Conservation (phyloP, 129 eudicot genomes). For the Helichrysum umbraculigerum region DNA sequence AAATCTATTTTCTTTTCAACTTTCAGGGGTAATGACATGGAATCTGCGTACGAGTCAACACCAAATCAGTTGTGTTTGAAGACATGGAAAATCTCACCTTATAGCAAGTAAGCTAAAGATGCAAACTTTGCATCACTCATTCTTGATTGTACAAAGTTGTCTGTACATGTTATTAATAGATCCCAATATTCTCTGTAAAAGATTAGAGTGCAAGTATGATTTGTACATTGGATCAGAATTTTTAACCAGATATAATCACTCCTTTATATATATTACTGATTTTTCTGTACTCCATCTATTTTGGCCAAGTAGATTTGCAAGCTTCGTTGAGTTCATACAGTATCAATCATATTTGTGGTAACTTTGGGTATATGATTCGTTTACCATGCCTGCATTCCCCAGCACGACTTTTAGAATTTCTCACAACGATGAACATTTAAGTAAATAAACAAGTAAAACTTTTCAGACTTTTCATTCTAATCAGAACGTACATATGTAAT, state of each 20-base stretch:
- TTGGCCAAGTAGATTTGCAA: neutral
- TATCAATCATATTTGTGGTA: neutral
- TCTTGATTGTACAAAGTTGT: constrained; percentile 2
- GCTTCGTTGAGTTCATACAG: neutral
- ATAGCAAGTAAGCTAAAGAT: neutral
- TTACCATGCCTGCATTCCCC: neutral
- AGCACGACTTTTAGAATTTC: neutral
- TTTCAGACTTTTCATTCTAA: neutral
- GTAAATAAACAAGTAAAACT: neutral
- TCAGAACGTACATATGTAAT: constrained; percentile 3
- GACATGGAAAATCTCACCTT: neutral
- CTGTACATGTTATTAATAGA: neutral
- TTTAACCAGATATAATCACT: neutral
- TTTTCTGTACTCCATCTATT: neutral
- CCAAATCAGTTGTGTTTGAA: neutral
- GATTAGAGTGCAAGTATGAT: neutral
- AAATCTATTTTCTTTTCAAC: neutral
- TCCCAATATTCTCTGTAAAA: neutral
- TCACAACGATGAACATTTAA: neutral
- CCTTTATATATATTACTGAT: neutral
- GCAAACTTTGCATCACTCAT: neutral
- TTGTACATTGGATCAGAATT: neutral
- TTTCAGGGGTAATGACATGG: constrained; percentile 21
- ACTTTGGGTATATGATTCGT: neutral
- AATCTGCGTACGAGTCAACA: constrained; percentile 11